Base-by-base conservation (phyloP, 805 yeast genomes). In the Kurtzmaniella fragi region DNA sequence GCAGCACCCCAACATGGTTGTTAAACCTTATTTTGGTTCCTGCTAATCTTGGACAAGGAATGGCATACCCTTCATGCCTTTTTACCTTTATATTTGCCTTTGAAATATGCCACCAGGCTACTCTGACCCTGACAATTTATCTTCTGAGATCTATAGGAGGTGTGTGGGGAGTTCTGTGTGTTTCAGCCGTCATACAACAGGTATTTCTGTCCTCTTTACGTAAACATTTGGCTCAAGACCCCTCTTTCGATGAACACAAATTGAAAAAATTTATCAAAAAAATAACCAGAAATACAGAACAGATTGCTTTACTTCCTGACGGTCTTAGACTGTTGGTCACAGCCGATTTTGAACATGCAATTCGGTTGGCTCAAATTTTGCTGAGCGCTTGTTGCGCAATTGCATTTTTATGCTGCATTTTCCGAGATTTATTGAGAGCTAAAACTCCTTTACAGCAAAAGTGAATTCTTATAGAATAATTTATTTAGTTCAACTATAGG, bases 111-210 rank as follows among this genome's bases (percentile, higher is more conserved):
- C 51, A 57, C 37, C 71, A 66, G 42, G 71, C 71, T 3, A 57
- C 63, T 6, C 62, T 70, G 1, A 66, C 71, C 8, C 61, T 70
- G 8, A 62, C 67, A 3, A 56, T 63, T 4, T 63, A 63, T 39
- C 49, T 65, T 27, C 53, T 62, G 52, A 50, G 71, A 43, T 62
- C 67, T 41, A 52, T 65, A 27, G 71, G 71, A 6, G 64, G 67
- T 3, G 68, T 64, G 1, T 64, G 68, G 65, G 71, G 71, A 7
- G 69, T 64, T 16, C 56, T 67, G 1, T 49, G 54, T 13, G 50
- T 54, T 10, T 44, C 56, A 7, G 48, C 52, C 2, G 44, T 54
- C 9, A 45, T 49, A 32, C 58, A 52, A 41, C 42, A 41, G 7
- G 38, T 42, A 31, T 42, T 53, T 29, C 42, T 42, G 20, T 14